A percentile compares a stretch with the other conserved stretches of the same genome.
phyloP scores from a whole-genome alignment of 306 rosid genomes.

The Vachellia pachyceras region DNA sequence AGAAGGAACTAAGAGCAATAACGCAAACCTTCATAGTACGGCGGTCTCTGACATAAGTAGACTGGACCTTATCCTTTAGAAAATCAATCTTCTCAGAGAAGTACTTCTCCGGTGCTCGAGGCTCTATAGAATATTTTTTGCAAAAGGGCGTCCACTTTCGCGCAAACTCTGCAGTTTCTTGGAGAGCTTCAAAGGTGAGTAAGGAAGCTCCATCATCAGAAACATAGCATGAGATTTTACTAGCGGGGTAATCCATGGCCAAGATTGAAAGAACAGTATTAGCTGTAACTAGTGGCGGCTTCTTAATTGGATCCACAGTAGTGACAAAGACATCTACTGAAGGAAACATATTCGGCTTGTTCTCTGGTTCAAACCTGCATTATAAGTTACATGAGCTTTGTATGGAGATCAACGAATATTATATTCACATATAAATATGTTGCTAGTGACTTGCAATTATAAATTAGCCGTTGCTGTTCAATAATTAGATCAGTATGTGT shows the following conservation, averaged over 20 bases:
- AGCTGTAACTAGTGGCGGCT: constrained; percentile 93
- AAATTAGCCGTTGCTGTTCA: not conserved
- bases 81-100: constrained; percentile 88
- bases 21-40: constrained; percentile 88
- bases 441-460: constrained; percentile 20
- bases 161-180: constrained; percentile 91
- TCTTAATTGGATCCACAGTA: constrained; percentile 92
- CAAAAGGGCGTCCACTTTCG: constrained; percentile 96
- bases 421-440: not conserved
- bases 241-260: constrained; percentile 91
- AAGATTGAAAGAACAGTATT: constrained; percentile 90
- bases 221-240: constrained; percentile 86
- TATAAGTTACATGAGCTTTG: constrained; percentile 30
- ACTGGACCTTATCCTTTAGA: constrained; percentile 88
- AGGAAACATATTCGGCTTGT: constrained; percentile 81
- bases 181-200: constrained; percentile 94
- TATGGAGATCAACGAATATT: too few relatives aligned
- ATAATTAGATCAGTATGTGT: not conserved
- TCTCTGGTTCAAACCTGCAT: constrained; percentile 87
- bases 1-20: constrained; percentile 24
- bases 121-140: constrained; percentile 75
- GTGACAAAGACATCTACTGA: constrained; percentile 86
- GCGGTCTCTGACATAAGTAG: constrained; percentile 92
- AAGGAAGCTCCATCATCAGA: constrained; percentile 98
- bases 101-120: constrained; percentile 95